phyloP scores from a whole-genome alignment of 805 yeast species.

The Kluyveromyces siamensis region DNA sequence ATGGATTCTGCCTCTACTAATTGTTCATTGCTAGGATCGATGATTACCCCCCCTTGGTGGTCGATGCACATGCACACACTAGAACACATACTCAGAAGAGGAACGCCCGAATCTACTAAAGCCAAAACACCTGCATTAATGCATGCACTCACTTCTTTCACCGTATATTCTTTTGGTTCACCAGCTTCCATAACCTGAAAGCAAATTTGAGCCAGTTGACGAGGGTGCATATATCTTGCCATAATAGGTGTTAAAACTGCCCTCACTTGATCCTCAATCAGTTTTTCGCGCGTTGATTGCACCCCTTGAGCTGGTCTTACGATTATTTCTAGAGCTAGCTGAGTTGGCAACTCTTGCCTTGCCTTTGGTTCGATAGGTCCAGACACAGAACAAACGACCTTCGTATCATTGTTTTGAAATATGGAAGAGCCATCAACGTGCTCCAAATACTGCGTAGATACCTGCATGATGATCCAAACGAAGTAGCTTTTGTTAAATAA shows the following conservation, averaged over 20 bases:
- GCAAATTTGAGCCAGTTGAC: constrained; percentile 65
- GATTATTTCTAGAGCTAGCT: constrained; percentile 66
- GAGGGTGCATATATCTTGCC: constrained; percentile 58
- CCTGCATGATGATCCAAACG: background rate
- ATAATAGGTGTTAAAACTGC: constrained; percentile 53
- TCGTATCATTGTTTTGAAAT: constrained; percentile 40
- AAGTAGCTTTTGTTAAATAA: background rate
- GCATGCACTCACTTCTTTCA: constrained; percentile 54
- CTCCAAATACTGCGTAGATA: constrained; percentile 30
- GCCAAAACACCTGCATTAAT: constrained; percentile 71
- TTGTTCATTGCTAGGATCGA: constrained; percentile 40
- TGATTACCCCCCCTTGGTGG: constrained; percentile 23
- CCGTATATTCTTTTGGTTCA: constrained; percentile 22
- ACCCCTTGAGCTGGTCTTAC: constrained; percentile 74
- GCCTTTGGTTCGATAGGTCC: constrained; percentile 86
- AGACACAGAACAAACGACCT: constrained; percentile 65
- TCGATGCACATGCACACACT: constrained; percentile 37
- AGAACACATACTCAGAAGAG: constrained; percentile 53
- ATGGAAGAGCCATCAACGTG: constrained; percentile 79
- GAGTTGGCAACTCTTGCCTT: constrained; percentile 76
- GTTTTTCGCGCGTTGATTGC: constrained; percentile 64
- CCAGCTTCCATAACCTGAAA: constrained; percentile 51
- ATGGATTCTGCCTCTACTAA: constrained; percentile 41
- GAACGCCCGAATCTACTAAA: constrained; percentile 70
- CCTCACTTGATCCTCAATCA: constrained; percentile 62